Conservation (phyloP, 2,329 filamentous ascomycete genomes). For the Epichloe sylvatica region DNA sequence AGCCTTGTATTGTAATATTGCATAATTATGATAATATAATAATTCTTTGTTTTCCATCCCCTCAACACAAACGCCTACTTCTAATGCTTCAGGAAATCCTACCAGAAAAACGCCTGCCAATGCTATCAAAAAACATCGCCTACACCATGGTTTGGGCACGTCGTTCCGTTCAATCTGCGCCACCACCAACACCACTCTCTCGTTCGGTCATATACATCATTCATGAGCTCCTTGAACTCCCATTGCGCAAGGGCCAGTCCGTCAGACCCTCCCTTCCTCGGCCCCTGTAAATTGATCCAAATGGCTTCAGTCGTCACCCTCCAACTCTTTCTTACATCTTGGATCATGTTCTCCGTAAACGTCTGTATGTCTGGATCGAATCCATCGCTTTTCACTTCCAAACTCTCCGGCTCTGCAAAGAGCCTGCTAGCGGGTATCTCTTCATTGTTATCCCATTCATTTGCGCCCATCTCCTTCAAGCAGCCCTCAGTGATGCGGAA, state of each 20-base stretch:
- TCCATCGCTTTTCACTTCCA: neutral
- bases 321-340: conserved; percentile 34
- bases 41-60: too few relatives aligned
- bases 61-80: neutral
- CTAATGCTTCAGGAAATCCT: neutral
- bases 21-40: too few relatives aligned
- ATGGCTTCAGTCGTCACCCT: conserved; percentile 18
- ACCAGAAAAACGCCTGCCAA: neutral
- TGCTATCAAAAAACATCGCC: conserved; percentile 5
- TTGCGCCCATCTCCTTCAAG: conserved; percentile 7
- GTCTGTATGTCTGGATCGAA: conserved; percentile 19
- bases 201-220: conserved; percentile 18
- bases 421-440: conserved; percentile 11
- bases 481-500: conserved; percentile 10
- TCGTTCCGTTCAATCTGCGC: conserved; percentile 6
- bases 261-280: conserved; percentile 18
- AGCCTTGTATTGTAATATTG: too few relatives aligned
- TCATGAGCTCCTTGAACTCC: conserved; percentile 16
- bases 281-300: conserved; percentile 25
- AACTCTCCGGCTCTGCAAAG: conserved; percentile 10
- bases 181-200: conserved; percentile 23
- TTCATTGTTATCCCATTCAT: conserved; percentile 6
- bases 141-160: neutral
- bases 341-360: conserved; percentile 29
- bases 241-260: conserved; percentile 22